Conservation (phyloP, 106 monocot genomes). For the Platanthera zijinensis region DNA sequence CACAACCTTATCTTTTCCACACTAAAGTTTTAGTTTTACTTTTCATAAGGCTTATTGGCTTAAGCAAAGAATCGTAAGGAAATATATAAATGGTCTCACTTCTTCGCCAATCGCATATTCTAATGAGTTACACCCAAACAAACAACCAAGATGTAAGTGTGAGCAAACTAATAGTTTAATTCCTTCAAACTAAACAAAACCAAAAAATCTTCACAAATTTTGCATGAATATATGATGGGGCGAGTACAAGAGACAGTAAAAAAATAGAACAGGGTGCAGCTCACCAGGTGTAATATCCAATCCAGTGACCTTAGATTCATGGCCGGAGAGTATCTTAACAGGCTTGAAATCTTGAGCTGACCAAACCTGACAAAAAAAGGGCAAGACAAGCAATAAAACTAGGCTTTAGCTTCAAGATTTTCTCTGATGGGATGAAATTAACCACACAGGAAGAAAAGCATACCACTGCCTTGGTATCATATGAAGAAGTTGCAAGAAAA, state of each 20-base stretch:
- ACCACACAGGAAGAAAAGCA: conserved; percentile 2
- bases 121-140: no score
- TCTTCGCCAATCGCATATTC: no score
- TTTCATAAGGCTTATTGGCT: no score
- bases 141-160: no score
- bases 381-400: background rate
- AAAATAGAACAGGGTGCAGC: background rate
- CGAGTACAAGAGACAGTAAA: no score
- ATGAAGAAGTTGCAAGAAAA: conserved; percentile 82
- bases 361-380: conserved; percentile 50
- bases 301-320: conserved; percentile 82
- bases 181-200: background rate
- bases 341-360: conserved; percentile 91
- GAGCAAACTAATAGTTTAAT: background rate
- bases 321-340: conserved; percentile 70
- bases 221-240: no score
- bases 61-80: no score
- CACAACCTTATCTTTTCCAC: no score
- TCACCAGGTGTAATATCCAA: conserved; percentile 82
- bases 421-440: background rate
- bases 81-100: no score
- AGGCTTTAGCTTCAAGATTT: background rate
- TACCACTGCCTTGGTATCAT: conserved; percentile 89
- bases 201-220: background rate
- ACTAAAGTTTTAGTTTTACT: no score